Percentiles rank a stretch among this genome's conserved stretches.
Evolutionary conservation across 805 yeast genomes (phyloP).

Genomic region (Candida peoriensis): DNA sequence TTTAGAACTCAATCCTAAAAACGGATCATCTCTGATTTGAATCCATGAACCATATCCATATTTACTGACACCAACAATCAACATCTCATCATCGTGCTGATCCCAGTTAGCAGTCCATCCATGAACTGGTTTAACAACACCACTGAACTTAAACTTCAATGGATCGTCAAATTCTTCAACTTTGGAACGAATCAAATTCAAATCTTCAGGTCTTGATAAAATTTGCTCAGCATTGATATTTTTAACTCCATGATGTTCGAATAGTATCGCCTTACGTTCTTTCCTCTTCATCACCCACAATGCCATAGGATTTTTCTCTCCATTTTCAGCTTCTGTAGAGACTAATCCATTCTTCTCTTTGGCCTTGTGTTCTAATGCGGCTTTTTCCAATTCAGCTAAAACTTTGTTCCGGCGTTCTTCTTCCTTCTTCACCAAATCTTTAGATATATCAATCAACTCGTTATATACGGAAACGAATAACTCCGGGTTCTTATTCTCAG

Average conservation of each 20-base stretch:
- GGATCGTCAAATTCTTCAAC: slow-evolving; percentile 57
- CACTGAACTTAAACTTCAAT: slow-evolving; percentile 52
- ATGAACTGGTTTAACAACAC: slow-evolving; percentile 71
- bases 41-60: slow-evolving; percentile 97
- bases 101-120: slow-evolving; percentile 93
- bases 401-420: slow-evolving; percentile 55
- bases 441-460: slow-evolving; percentile 64
- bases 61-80: slow-evolving; percentile 80
- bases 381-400: slow-evolving; percentile 53
- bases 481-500: slow-evolving; percentile 79
- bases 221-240: slow-evolving; percentile 88
- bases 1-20: slow-evolving; percentile 79
- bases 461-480: slow-evolving; percentile 67
- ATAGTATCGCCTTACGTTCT: slow-evolving; percentile 85
- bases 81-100: slow-evolving; percentile 75
- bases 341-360: slow-evolving; percentile 33
- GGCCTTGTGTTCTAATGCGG: slow-evolving; percentile 51
- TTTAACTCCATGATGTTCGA: slow-evolving; percentile 84
- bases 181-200: slow-evolving; percentile 56
- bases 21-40: slow-evolving; percentile 92
- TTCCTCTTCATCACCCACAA: slow-evolving; percentile 61
- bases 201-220: slow-evolving; percentile 77
- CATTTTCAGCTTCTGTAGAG: slow-evolving; percentile 18
- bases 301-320: slow-evolving; percentile 40
- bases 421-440: slow-evolving; percentile 56